phyloP scores from a whole-genome alignment of 805 yeast species.

The Candida sanyiensis region DNA sequence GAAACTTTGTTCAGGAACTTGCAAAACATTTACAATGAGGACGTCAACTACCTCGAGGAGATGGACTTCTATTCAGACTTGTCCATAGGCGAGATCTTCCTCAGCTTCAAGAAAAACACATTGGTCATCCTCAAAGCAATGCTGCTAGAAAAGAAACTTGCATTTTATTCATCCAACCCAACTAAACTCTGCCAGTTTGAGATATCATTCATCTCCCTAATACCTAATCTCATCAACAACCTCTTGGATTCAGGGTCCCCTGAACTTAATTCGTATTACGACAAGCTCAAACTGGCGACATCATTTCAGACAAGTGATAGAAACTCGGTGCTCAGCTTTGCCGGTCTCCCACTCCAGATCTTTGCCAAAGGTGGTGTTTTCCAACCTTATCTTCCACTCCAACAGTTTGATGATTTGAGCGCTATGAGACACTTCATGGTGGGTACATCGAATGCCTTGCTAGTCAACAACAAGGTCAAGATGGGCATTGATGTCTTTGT shows the following conservation, averaged over 20 bases:
- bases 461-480: constrained; percentile 56
- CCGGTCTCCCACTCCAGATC: constrained; percentile 83
- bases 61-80: constrained; percentile 68
- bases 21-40: constrained; percentile 34
- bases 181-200: constrained; percentile 78
- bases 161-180: constrained; percentile 75
- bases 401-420: constrained; percentile 73
- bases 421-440: constrained; percentile 61
- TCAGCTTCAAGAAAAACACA: constrained; percentile 51
- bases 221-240: constrained; percentile 73
- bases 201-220: constrained; percentile 73
- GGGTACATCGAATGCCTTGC: constrained; percentile 83
- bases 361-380: constrained; percentile 86
- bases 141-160: constrained; percentile 63
- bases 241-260: constrained; percentile 82
- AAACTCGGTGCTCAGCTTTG: constrained; percentile 65
- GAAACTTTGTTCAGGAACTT: constrained; percentile 66
- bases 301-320: constrained; percentile 75
- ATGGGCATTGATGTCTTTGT: constrained; percentile 63
- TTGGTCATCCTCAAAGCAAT: constrained; percentile 71
- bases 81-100: constrained; percentile 58
- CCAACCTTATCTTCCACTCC: constrained; percentile 91
- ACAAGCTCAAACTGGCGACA: constrained; percentile 49
- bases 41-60: constrained; percentile 34
- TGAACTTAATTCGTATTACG: constrained; percentile 46